A percentile compares a stretch with the other conserved stretches of the same genome.
These are phyloP conservation scores for Mortierella sp. DNA, from an alignment of 371 early-diverging fungal genomes.

Conservation along the genomic window DNA sequence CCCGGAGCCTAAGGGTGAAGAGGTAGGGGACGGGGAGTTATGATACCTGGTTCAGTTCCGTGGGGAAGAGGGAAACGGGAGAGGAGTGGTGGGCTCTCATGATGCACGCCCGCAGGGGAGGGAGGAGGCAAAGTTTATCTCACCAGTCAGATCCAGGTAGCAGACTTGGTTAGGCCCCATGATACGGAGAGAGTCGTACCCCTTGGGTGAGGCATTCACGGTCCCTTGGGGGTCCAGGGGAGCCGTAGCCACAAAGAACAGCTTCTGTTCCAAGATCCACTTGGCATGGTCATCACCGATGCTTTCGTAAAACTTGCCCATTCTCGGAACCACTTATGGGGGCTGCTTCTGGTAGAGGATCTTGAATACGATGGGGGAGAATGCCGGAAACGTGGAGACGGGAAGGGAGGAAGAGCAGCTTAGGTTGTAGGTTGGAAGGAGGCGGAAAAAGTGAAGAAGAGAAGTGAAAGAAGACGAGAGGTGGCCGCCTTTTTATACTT, in stretches of 20 bases:
- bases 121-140: neutral
- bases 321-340: constrained; percentile 4
- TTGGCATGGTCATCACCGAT: constrained; percentile 43
- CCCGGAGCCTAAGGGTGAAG: constrained; percentile 47
- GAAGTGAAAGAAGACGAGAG: neutral
- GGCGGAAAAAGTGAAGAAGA: too few species aligned
- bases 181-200: constrained; percentile 57
- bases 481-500: neutral
- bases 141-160: constrained; percentile 61
- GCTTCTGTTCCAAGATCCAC: constrained; percentile 60
- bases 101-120: neutral
- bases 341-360: neutral
- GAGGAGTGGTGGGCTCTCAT: neutral
- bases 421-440: too few species aligned
- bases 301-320: constrained; percentile 53
- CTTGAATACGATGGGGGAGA: too few species aligned
- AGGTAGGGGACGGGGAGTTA: neutral
- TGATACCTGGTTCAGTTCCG: neutral
- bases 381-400: neutral
- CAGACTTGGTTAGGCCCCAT: constrained; percentile 50
- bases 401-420: neutral
- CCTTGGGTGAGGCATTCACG: constrained; percentile 65
- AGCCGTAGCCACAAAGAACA: constrained; percentile 61
- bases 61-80: neutral
- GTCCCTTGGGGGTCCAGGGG: constrained; percentile 54